Conservation (phyloP, 139 green algal species). For the Astrephomene gubernaculifera region DNA sequence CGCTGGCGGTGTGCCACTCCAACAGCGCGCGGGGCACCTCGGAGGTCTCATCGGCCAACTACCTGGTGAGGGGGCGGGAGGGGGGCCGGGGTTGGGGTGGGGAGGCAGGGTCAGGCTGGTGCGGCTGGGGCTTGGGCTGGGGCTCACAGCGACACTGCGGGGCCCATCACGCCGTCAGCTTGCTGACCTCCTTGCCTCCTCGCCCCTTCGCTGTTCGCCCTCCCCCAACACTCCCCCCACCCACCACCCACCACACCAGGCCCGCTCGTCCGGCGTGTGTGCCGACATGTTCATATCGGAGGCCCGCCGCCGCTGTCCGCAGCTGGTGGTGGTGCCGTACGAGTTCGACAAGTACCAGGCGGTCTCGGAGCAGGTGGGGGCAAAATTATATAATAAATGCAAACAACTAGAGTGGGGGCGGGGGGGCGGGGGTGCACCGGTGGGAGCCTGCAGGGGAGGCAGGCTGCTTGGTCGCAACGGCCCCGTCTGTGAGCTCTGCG, state of each 20-base stretch:
- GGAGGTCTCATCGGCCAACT: constrained; percentile 87
- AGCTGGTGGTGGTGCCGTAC: constrained; percentile 94
- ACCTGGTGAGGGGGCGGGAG: constrained; percentile 80
- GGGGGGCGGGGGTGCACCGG: no score
- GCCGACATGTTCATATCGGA: constrained; percentile 91
- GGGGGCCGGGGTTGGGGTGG: background rate
- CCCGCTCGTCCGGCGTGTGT: constrained; percentile 63
- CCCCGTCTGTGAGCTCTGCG: no score
- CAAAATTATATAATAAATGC: no score
- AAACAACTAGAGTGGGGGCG: no score
- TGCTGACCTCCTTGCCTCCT: no score
- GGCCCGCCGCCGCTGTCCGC: constrained; percentile 90
- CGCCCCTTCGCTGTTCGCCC: background rate
- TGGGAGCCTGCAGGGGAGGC: no score
- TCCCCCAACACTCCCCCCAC: background rate
- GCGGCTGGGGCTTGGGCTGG: no score
- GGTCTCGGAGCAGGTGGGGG: constrained; percentile 74
- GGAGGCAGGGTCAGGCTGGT: background rate
- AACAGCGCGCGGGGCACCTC: constrained; percentile 74
- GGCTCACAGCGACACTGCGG: no score
- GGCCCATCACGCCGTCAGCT: no score
- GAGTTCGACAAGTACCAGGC: constrained; percentile 93
- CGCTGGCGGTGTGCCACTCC: constrained; percentile 91
- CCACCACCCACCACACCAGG: constrained; percentile 45
- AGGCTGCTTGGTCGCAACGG: no score